These are phyloP conservation scores for Xylaria sp. DNA, from an alignment of 2,329 filamentous ascomycete species.

Conservation along the genomic window DNA sequence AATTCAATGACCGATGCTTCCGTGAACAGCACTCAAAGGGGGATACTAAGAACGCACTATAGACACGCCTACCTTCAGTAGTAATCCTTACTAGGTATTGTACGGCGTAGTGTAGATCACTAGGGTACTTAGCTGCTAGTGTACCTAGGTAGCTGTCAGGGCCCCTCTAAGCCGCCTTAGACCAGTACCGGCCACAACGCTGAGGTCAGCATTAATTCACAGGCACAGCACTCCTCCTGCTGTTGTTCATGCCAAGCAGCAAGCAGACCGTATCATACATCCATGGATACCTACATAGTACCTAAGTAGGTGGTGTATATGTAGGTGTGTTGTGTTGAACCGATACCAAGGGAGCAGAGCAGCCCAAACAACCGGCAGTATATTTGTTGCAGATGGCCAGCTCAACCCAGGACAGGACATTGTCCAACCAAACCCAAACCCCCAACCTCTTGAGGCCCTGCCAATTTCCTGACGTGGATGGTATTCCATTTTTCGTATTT, in stretches of 20 bases:
- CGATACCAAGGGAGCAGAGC: constrained; percentile 10
- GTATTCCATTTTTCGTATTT: constrained; percentile 42
- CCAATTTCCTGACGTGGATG: constrained; percentile 38
- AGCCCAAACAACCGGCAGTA: no score
- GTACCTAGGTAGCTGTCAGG: no score
- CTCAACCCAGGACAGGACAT: constrained; percentile 25
- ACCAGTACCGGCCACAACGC: neutral
- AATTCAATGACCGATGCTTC: constrained; percentile 13
- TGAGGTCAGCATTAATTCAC: constrained; percentile 18
- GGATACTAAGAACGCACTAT: no score
- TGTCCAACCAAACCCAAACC: no score
- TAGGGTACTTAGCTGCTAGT: no score
- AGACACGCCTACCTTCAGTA: no score
- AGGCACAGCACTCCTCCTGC: neutral
- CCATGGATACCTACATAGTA: no score
- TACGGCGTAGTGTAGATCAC: no score
- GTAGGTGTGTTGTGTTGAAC: constrained; percentile 15
- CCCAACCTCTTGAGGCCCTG: constrained; percentile 34
- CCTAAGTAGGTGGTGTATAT: constrained; percentile 1
- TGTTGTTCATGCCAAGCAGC: constrained; percentile 2
- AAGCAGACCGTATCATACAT: neutral
- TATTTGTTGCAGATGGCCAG: constrained; percentile 5
- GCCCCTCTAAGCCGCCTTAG: no score
- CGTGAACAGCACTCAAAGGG: constrained; percentile 4
- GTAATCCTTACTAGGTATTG: no score